Conservation (phyloP, 306 rosid genomes). For the Quillaja saponaria region DNA sequence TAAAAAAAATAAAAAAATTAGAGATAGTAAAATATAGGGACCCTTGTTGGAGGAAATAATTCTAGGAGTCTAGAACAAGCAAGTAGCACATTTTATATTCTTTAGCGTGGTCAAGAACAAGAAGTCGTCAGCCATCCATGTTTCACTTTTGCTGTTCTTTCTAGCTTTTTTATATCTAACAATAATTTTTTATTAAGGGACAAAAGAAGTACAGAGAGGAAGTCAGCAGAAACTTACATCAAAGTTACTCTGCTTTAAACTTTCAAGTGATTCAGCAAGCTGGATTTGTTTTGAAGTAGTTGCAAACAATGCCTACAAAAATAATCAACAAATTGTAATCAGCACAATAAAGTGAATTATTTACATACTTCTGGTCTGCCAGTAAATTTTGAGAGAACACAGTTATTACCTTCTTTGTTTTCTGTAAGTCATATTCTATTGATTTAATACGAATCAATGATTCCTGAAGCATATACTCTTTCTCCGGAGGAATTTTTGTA, state of each 20-base stretch:
- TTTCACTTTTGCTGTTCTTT: conserved; percentile 5
- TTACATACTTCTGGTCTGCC: conserved; percentile 20
- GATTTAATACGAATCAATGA: conserved; percentile 85
- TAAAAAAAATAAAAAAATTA: not conserved
- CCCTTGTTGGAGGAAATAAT: not conserved
- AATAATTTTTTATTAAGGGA: conserved; percentile 2
- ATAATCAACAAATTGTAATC: conserved; percentile 28
- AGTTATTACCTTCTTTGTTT: conserved; percentile 76
- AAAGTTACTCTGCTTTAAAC: conserved; percentile 49
- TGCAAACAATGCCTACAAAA: conserved; percentile 69
- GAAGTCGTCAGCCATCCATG: not conserved
- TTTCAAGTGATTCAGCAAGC: conserved; percentile 89
- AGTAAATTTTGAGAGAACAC: conserved; percentile 25
- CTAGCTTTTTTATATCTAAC: conserved; percentile 12
- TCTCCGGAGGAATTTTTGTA: conserved; percentile 81
- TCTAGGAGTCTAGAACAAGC: not conserved
- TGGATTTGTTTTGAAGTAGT: conserved; percentile 91
- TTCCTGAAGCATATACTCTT: conserved; percentile 85
- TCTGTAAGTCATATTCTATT: conserved; percentile 86
- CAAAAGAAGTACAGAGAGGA: no score
- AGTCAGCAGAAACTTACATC: conserved; percentile 56
- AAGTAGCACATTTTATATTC: not conserved
- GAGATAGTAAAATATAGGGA: no score
- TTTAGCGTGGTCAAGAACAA: not conserved
- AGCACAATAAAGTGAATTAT: conserved; percentile 27